Evolutionary conservation across 768 basidiomycete species (phyloP), one percentile per base, ranked within the genome.

Genomic region (Amanita phalloides): DNA sequence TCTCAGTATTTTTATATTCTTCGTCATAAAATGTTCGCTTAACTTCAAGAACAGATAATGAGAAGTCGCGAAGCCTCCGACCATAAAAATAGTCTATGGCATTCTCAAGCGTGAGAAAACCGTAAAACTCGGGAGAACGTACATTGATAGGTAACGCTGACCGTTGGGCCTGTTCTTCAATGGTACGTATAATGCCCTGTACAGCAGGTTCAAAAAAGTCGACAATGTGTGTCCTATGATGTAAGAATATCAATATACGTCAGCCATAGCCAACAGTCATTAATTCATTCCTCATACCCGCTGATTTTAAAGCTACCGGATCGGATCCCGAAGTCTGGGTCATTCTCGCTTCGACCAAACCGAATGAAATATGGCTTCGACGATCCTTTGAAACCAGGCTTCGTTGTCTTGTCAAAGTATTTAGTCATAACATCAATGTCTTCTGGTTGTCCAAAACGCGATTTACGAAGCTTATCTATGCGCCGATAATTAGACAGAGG

Each of bases 51-150:
- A 77, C 11, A 79, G 59, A 68, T 69, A 78, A 38, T n/a, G n/a
- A n/a, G n/a, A n/a, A n/a, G n/a, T n/a, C n/a, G n/a, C 72, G 58
- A 79, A 79, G 0, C 76, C 77, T 7, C 78, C 77, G 1, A 80
- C 76, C 8, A 79, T 61, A 50, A 79, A 70, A 20, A 76, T 65
- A 10, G 65, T 53, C 69, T 72, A 46, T 3, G 17, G 6, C 11
- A 23, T 44, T 25, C 8, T 0, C 26, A 32, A 3, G 11, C 9
- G 11, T 11, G 7, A n/a, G 6, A n/a, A 14, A 4, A 14, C 0
- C 14, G 2, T 38, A 6, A 23, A 33, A 14, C 0, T 33, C 1
- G 3, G 50, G 51, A 8, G 28, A 39, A 20, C 37, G 8, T 13
- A 51, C 49, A 28, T 51, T 51, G 3, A 51, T 51, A 9, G 49